Base-by-base conservation (phyloP, 2,329 filamentous ascomycete species). In the Fusarium brevicatenulatum region DNA sequence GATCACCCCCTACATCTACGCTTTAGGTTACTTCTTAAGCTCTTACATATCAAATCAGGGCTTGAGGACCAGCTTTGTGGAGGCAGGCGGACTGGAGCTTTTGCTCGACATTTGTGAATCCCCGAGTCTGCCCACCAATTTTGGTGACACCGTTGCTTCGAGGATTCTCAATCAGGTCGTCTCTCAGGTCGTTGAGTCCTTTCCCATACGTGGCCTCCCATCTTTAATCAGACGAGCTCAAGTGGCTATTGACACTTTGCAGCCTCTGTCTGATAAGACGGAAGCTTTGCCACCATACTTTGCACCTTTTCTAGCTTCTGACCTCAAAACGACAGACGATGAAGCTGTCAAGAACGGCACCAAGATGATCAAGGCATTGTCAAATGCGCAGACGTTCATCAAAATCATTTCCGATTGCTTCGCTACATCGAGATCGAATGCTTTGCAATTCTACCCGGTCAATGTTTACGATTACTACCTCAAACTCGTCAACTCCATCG, bases 401-500 rank as follows among this genome's bases (percentile, higher is more conserved):
- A 91, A 91, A 74, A 90, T 94, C 28, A 86, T 97, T 39, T 91
- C 91, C 39, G 89, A 93, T 64, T 91, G 92, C 66, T 97, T 93
- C 79, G 91, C 89, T 78, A 90, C 90, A 64, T 88, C 89, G 60
- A 88, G 94, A 64, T 89, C 91, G 32, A 86, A 89, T 57, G 85
- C 84, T 15, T 88, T 90, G 36, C 88, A 92, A 16, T 93, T 98
- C 77, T 90, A 89, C 61, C 88, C 90, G 32, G 88, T 97, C 75
- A 97, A 97, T 78, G 88, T 97, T 28, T 94, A 91, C 37, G 95
- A 98, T 80, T 91, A 94, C 80, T 97, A 97, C 79, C 86, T 90
- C 49, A 83, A 86, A n/a, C 84, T 98, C 42, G 88, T 97, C 30
- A 88, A 90, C 70, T 90, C 91, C 32, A 87, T 98, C 39, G 95